Evolutionary conservation across 192 early-diverging fungal genomes (phyloP).

Genomic region (Kickxella alabastrina): DNA sequence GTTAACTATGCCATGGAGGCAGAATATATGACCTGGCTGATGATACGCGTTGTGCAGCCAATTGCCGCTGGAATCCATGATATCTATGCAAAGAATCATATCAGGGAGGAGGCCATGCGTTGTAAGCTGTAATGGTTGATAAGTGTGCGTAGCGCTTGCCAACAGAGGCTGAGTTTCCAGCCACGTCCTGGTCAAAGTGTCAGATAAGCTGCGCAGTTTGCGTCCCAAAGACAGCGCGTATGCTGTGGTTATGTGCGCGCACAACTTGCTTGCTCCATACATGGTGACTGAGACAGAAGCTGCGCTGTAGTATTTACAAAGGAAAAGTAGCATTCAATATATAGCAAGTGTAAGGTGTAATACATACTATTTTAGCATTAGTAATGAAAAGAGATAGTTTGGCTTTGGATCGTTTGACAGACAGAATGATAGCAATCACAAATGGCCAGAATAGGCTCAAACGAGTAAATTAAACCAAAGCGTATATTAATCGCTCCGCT

Average conservation of each 20-base stretch:
- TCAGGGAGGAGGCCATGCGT: conserved; percentile 28
- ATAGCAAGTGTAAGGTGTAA: too few species aligned
- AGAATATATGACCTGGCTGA: conserved; percentile 1
- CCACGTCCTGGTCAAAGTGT: conserved; percentile 32
- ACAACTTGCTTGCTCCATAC: conserved; percentile 41
- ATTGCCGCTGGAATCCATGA: conserved; percentile 46
- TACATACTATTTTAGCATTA: too few species aligned
- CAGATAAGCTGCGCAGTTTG: conserved; percentile 11
- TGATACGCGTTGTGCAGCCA: conserved; percentile 44
- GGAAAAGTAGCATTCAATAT: too few species aligned
- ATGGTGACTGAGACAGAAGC: too few species aligned
- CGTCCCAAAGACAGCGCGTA: conserved; percentile 14
- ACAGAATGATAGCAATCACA: too few species aligned
- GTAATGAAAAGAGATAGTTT: too few species aligned
- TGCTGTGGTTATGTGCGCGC: conserved; percentile 39
- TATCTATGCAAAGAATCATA: conserved; percentile 35
- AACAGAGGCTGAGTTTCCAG: conserved; percentile 46
- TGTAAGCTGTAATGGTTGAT: conserved; percentile 45
- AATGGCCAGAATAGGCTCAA: too few species aligned
- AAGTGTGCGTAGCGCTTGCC: conserved; percentile 40
- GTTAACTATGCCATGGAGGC: conserved; percentile 12
- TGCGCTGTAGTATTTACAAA: too few species aligned
- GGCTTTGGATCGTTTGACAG: too few species aligned
- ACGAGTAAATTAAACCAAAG: too few species aligned
- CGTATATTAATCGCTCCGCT: too few species aligned